A percentile compares a stretch with the other conserved stretches of the same genome.
These are phyloP conservation scores for Phytophthora foliorum DNA, from an alignment of 352 stramenopile species.

Conservation along the genomic window DNA sequence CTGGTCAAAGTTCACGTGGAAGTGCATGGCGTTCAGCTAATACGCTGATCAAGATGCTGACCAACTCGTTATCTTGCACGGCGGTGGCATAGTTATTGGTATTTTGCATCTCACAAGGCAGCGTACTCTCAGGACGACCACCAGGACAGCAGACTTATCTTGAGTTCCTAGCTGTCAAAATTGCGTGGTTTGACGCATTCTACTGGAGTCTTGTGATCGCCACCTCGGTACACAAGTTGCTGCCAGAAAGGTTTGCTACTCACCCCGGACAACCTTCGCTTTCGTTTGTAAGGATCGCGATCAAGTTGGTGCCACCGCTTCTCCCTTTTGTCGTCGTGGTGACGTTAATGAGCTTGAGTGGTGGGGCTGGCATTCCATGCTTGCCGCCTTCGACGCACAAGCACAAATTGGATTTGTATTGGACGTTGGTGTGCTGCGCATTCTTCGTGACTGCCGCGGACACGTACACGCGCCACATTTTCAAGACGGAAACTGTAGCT, in stretches of 20 bases:
- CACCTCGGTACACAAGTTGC: constrained; percentile 14
- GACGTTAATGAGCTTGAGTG: constrained; percentile 15
- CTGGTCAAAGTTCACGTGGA: not conserved
- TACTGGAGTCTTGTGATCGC: constrained; percentile 13
- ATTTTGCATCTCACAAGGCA: constrained; percentile 15
- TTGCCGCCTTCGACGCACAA: constrained; percentile 8
- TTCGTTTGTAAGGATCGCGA: constrained; percentile 8
- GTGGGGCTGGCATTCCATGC: not conserved
- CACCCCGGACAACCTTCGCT: not conserved
- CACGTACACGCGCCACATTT: constrained; percentile 22
- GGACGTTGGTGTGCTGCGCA: constrained; percentile 15
- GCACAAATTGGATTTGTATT: constrained; percentile 22
- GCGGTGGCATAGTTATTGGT: constrained; percentile 12
- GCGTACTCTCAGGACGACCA: constrained; percentile 3
- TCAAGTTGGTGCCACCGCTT: constrained; percentile 4
- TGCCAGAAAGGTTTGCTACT: constrained; percentile 16
- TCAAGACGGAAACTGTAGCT: constrained; percentile 18
- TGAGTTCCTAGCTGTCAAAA: constrained; percentile 20
- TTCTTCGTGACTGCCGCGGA: constrained; percentile 26
- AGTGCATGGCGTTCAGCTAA: constrained; percentile 1
- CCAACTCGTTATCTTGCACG: constrained; percentile 14
- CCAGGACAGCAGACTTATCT: constrained; percentile 17
- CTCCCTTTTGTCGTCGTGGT: constrained; percentile 3
- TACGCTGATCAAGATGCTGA: constrained; percentile 20
- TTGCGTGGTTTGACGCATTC: constrained; percentile 22